Evolutionary conservation across 2,329 filamentous ascomycete genomes (phyloP), one percentile per base, ranked within the genome.

Genomic region (Bipolaris bicolor): DNA sequence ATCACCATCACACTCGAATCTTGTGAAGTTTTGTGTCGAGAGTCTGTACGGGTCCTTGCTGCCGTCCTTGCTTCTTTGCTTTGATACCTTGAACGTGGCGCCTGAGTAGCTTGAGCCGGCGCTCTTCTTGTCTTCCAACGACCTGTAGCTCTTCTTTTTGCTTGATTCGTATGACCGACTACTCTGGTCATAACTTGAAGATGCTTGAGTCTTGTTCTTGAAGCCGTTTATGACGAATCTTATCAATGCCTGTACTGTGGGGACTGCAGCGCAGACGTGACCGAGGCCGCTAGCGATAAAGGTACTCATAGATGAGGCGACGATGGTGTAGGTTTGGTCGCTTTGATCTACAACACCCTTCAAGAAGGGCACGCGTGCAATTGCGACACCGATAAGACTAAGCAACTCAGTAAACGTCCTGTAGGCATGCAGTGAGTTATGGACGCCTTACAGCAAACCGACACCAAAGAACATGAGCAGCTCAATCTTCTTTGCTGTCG

Each of bases 281-380:
- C 39, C 49, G 45, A 52, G 39, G 24, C 40, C 49, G 41, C 49
- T 52, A 24, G 49, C 20, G 3, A 20, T 39, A 40, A 45, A 52
- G 33, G 39, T 40, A n/a, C 39, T 52, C 33, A 52, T 46, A n/a
- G 40, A 44, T 20, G 49, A 45, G 41, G 31, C 49, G 16, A 40
- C 41, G 11, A 52, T 31, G n/a, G 49, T 52, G n/a, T 52, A 52
- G n/a, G 49, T 52, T 22, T 41, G 40, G 31, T 52, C 49, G 41
- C 20, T 52, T 18, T 41, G 43, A 40, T 52, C 49, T 10, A 52
- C 49, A 18, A 52, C 49, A 7, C 49, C 49, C 33, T 20, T 16
- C 22, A 52, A 46, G 41, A 52, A 52, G n/a, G 49, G 49, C 40
- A 52, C 20, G 11, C 49, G 49, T 18, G 41, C 40, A 33, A 46